These are phyloP conservation scores for Sugiyamaella chiloensis DNA, from an alignment of 805 yeast species.

Conservation along the genomic window DNA sequence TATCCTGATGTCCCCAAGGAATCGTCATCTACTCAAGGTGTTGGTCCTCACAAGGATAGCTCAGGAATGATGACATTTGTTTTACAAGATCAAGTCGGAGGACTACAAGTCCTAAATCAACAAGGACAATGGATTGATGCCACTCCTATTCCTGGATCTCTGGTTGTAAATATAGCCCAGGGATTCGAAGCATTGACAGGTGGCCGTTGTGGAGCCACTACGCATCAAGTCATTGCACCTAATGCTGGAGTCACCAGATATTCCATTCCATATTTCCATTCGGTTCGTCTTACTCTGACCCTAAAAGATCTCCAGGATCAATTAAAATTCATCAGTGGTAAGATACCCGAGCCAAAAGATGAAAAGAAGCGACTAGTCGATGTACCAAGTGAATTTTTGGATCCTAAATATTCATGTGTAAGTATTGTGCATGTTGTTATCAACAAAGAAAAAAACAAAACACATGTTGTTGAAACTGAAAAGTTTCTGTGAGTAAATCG, in stretches of 20 bases:
- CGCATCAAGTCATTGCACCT: slow-evolving; percentile 52
- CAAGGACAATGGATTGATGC: slow-evolving; percentile 58
- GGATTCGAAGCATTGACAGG: slow-evolving; percentile 57
- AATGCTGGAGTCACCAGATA: slow-evolving; percentile 32
- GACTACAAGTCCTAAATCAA: slow-evolving; percentile 54
- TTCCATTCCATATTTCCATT: slow-evolving; percentile 49
- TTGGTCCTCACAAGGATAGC: slow-evolving; percentile 63
- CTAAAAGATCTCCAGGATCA: slow-evolving; percentile 29
- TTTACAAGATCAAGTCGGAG: slow-evolving; percentile 52
- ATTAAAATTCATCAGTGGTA: slow-evolving; percentile 24
- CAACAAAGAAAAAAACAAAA: too few species aligned
- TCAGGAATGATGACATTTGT: slow-evolving; percentile 60
- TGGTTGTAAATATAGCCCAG: slow-evolving; percentile 60
- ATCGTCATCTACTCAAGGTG: slow-evolving; percentile 42
- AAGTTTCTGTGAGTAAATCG: not conserved
- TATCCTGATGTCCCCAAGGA: slow-evolving; percentile 46
- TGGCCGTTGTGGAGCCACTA: slow-evolving; percentile 58
- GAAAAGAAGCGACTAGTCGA: slow-evolving; percentile 28
- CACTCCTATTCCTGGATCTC: slow-evolving; percentile 45
- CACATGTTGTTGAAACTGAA: too few species aligned
- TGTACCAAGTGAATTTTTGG: slow-evolving; percentile 32
- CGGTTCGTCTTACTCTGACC: slow-evolving; percentile 35
- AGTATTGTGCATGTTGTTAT: too few species aligned
- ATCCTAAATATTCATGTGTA: slow-evolving; percentile 30
- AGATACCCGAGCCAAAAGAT: slow-evolving; percentile 30